Evolutionary conservation across 2,329 filamentous ascomycete species (phyloP), one percentile per base, ranked within the genome.

Genomic region (Aureobasidium sp.): DNA sequence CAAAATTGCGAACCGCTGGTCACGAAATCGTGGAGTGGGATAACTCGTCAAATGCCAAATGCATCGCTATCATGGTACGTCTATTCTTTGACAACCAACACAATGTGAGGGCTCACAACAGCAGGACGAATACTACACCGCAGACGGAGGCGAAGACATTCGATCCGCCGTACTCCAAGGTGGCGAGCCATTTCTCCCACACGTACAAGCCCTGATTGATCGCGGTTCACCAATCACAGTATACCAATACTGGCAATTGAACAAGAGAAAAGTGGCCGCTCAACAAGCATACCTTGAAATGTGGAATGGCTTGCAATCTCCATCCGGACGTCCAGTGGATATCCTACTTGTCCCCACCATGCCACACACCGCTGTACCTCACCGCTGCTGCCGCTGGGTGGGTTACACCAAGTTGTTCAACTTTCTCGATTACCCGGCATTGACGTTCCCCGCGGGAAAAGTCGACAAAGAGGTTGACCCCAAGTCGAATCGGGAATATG

Each of bases 241-340:
- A 0, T 86, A 83, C 62, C 76, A 85, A 5, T 88, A 88, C 71
- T 88, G 85, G 85, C 84, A 87, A 66, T 75, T 88, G 7, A 87
- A 87, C 71, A 82, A 76, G 63, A 76, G 77, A 29, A 87, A 87
- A 67, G 62, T 76, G 29, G 74, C 72, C 0, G 73, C 78, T 4
- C 82, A 85, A 64, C 79, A 84, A 62, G 75, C 72, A 2, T 86
- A 85, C 61, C 75, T 86, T 1, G 78, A 84, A 53, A 81, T 84
- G 62, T 88, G 84, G 85, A 79, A 80, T 48, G 68, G 69, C 0
- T 72, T 75, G 0, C 73, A 67, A 17, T 81, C 78, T 2, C 68
- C 74, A 0, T 79, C 78, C 0, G 82, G 80, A 0, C 73, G 72
- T 5, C 65, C 68, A 0, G 80, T 84, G 0, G 85, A 88, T 67